Percentiles rank a stretch among this genome's conserved stretches.
These are phyloP conservation scores for Rhodotorula babjevae DNA, from an alignment of 768 basidiomycete species.

Conservation along the genomic window DNA sequence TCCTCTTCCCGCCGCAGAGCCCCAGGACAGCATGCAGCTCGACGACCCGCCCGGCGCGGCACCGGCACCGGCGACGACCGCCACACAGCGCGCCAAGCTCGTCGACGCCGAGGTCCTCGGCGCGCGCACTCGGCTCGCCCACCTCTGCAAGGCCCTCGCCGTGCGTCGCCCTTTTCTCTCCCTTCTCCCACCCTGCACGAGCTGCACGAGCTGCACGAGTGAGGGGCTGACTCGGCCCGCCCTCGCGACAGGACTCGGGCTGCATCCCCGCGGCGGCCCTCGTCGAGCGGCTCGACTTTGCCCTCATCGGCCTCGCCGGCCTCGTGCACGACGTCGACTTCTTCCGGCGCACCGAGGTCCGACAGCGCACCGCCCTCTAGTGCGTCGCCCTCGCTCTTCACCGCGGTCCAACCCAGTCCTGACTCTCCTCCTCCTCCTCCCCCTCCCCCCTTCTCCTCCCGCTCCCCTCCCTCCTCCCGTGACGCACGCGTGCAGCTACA, in stretches of 20 bases:
- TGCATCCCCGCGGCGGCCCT: constrained; percentile 61
- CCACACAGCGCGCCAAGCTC: constrained; percentile 51
- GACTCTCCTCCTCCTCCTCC: neutral
- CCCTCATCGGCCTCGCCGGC: constrained; percentile 54
- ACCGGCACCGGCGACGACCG: constrained; percentile 16
- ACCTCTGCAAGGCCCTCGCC: constrained; percentile 58
- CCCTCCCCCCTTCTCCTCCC: neutral
- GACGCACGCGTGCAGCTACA: constrained; percentile 62
- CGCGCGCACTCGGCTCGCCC: constrained; percentile 58
- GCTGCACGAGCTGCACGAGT: neutral
- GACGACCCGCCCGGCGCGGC: constrained; percentile 14
- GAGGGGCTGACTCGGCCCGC: too few species aligned
- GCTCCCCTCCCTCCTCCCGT: neutral
- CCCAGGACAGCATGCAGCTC: constrained; percentile 45
- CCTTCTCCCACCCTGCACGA: neutral
- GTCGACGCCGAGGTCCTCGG: constrained; percentile 63
- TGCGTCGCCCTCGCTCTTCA: constrained; percentile 3
- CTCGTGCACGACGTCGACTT: constrained; percentile 50
- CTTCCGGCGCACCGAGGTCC: constrained; percentile 27
- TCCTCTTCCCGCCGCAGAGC: neutral
- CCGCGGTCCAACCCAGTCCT: too few species aligned
- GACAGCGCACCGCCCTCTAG: constrained; percentile 36
- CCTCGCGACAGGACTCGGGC: constrained; percentile 59
- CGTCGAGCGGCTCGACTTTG: constrained; percentile 65
- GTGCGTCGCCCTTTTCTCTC: neutral